These are phyloP conservation scores for Grosmannia penicillata DNA, from an alignment of 2,329 filamentous ascomycete genomes.

Conservation along the genomic window DNA sequence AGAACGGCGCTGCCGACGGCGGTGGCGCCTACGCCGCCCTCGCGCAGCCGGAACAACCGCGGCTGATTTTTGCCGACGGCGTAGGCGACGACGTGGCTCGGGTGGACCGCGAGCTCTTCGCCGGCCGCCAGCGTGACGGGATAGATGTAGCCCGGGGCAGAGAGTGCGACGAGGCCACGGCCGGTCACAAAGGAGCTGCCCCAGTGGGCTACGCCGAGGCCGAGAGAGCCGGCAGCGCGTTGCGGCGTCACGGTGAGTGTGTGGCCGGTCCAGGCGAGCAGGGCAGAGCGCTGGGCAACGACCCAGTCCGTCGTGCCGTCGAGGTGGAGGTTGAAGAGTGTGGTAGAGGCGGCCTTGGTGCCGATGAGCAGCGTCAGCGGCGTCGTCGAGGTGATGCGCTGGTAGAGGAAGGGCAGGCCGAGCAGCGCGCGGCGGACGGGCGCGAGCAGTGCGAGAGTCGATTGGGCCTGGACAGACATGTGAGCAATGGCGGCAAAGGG, in stretches of 20 bases:
- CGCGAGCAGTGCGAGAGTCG: slow-evolving; percentile 73
- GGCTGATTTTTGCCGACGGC: slow-evolving; percentile 60
- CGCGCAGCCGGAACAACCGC: slow-evolving; percentile 61
- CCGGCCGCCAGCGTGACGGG: slow-evolving; percentile 66
- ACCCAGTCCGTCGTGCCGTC: slow-evolving; percentile 96
- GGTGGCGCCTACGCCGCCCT: not conserved
- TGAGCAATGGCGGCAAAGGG: too few relatives aligned
- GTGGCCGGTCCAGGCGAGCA: slow-evolving; percentile 95
- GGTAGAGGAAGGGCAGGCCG: slow-evolving; percentile 90
- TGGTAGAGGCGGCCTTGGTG: slow-evolving; percentile 73
- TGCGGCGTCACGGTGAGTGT: slow-evolving; percentile 67
- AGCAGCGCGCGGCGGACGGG: slow-evolving; percentile 67
- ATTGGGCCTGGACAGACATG: slow-evolving; percentile 54
- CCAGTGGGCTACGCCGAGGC: slow-evolving; percentile 74
- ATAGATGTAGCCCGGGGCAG: slow-evolving; percentile 80
- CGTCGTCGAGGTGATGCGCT: slow-evolving; percentile 73
- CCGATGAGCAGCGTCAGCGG: slow-evolving; percentile 81
- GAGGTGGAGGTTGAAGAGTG: slow-evolving; percentile 75
- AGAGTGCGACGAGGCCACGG: slow-evolving; percentile 69
- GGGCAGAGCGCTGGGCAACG: slow-evolving; percentile 68
- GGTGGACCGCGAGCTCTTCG: slow-evolving; percentile 85
- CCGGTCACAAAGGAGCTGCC: slow-evolving; percentile 81
- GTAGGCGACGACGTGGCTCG: slow-evolving; percentile 85
- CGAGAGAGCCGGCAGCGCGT: slow-evolving; percentile 19
- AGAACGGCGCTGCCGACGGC: not conserved